Conservation (phyloP, 2,329 filamentous ascomycete genomes). For the Plenodomus lindquistii region DNA sequence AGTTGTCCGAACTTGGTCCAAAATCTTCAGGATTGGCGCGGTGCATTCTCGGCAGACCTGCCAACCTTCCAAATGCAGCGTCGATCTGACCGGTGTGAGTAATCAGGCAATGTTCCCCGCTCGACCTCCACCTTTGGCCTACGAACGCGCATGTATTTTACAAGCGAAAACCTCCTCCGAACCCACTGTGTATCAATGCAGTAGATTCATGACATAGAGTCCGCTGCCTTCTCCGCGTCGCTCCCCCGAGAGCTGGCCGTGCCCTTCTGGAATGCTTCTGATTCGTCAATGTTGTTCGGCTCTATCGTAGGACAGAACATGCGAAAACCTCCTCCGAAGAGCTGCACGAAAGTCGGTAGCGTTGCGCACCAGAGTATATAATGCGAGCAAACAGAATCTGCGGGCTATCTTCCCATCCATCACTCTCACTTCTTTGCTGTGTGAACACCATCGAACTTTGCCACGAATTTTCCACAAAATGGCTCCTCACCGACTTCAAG, state of each 20-base stretch:
- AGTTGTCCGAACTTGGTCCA: too few relatives aligned
- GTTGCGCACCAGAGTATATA: constrained; percentile 1
- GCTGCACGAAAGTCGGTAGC: background rate
- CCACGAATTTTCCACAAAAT: constrained; percentile 9
- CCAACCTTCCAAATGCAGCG: too few relatives aligned
- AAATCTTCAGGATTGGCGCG: too few relatives aligned
- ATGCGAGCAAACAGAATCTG: background rate
- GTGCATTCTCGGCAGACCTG: too few relatives aligned
- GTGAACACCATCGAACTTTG: background rate
- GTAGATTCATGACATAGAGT: constrained; percentile 6
- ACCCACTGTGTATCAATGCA: background rate
- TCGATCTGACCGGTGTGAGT: too few relatives aligned
- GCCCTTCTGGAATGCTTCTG: background rate
- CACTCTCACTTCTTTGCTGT: background rate
- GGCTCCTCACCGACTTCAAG: constrained; percentile 34
- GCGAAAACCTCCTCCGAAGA: constrained; percentile 10
- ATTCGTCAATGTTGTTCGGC: background rate
- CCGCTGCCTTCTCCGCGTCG: background rate
- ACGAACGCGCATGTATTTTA: background rate
- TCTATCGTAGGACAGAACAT: constrained; percentile 1
- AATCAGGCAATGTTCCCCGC: too few relatives aligned
- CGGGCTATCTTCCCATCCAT: background rate
- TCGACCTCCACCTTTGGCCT: too few relatives aligned
- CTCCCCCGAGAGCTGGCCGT: constrained; percentile 1
- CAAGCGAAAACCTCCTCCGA: constrained; percentile 13